Evolutionary conservation across 2,329 filamentous ascomycete species (phyloP).

Genomic region (Periconia digitata): DNA sequence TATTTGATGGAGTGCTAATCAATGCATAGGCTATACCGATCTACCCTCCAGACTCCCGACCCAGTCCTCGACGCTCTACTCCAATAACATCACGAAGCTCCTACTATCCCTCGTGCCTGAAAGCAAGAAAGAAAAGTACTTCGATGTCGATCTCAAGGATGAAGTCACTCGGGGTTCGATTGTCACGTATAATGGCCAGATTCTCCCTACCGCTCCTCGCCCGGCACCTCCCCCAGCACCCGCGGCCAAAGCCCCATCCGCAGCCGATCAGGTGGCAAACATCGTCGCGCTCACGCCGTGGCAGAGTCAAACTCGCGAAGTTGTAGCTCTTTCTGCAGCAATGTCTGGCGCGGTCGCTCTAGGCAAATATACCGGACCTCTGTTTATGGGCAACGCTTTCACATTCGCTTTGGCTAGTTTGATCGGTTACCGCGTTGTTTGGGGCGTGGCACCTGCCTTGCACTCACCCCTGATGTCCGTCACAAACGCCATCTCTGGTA

Average conservation of each 20-base stretch:
- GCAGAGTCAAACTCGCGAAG: constrained; percentile 76
- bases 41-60: constrained; percentile 83
- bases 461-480: constrained; percentile 92
- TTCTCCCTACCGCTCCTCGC: constrained; percentile 74
- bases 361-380: constrained; percentile 74
- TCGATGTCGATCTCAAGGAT: constrained; percentile 77
- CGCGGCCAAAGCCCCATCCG: constrained; percentile 44
- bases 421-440: constrained; percentile 85
- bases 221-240: constrained; percentile 62
- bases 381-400: constrained; percentile 88
- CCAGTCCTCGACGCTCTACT: constrained; percentile 87
- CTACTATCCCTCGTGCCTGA: constrained; percentile 78
- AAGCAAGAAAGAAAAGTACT: constrained; percentile 75
- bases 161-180: constrained; percentile 86
- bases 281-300: constrained; percentile 74
- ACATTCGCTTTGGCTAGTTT: constrained; percentile 81
- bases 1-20: neutral
- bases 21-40: constrained; percentile 69
- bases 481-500: constrained; percentile 86
- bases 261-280: constrained; percentile 51
- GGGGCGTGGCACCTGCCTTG: constrained; percentile 80
- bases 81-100: constrained; percentile 91
- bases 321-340: constrained; percentile 71
- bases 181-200: constrained; percentile 74
- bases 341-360: constrained; percentile 76